phyloP scores from a whole-genome alignment of 2,329 filamentous ascomycete genomes.

The Pseudogymnoascus sp. region DNA sequence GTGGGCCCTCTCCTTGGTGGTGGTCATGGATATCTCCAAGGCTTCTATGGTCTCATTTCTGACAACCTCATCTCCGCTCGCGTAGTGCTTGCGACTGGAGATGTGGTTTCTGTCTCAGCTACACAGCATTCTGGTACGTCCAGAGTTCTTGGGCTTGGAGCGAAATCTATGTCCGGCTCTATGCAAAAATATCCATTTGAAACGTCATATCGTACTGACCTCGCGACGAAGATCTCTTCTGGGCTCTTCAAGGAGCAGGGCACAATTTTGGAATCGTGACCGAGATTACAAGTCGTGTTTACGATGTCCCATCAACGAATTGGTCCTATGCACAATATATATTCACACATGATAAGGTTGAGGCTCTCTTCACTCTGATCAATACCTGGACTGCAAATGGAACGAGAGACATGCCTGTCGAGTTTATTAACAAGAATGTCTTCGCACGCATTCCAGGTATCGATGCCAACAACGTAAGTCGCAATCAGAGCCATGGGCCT shows the following conservation, averaged over 20 bases:
- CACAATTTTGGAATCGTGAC: conserved; percentile 40
- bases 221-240: conserved; percentile 35
- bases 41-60: conserved; percentile 42
- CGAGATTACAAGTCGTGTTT: conserved; percentile 29
- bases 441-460: conserved; percentile 34
- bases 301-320: conserved; percentile 17
- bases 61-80: conserved; percentile 33
- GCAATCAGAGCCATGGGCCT: conserved; percentile 16
- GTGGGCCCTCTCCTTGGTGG: background rate
- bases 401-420: conserved; percentile 21
- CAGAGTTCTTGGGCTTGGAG: background rate
- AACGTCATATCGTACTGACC: conserved; percentile 25
- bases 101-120: conserved; percentile 35
- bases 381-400: background rate
- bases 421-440: conserved; percentile 43
- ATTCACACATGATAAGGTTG: conserved; percentile 42
- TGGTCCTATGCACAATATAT: conserved; percentile 36
- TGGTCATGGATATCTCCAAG: conserved; percentile 45
- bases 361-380: conserved; percentile 33
- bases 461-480: conserved; percentile 33
- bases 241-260: conserved; percentile 27
- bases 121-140: background rate
- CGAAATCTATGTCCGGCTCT: background rate
- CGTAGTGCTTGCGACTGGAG: conserved; percentile 40
- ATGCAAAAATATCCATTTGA: background rate